Evolutionary conservation across 331 rosid genomes (phyloP), one percentile per base, ranked within the genome.

Genomic region (Pyracantha coccinea): DNA sequence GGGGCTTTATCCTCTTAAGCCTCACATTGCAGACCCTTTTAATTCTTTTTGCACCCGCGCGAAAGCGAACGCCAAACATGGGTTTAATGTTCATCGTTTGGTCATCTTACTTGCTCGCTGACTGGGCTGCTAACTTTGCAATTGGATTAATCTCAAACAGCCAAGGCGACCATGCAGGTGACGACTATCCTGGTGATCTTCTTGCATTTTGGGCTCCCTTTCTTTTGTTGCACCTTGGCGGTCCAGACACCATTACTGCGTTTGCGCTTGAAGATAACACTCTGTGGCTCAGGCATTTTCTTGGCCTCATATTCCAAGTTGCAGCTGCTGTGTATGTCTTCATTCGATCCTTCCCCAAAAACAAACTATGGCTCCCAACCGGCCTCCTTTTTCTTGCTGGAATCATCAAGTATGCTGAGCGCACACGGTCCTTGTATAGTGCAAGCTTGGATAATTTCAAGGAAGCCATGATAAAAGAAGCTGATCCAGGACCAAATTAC

Each of bases 201-300:
- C 72, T 70, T 1, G 87, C 84, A 1, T 82, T 87, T 7, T 87
- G 91, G 91, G 72, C 89, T 53, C 89, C 91, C 21, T 85, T 87
- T 41, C 81, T 87, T 2, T 73, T 87, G 27, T 32, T 87, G n/a
- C 91, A 87, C 62, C 83, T 87, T 8, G 91, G 91, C 23, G 86
- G 91, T 4, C 87, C 89, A 7, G 87, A 85, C 75, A 83, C 91
- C 73, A 85, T 87, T n/a, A 82, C 87, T 21, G 89, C 89, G 9
- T 86, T 85, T 59, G 77, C 92, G 47, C 82, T 83, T 0, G 92
- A 88, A 45, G 90, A 88, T 38, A 86, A 88, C 31, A 86, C 79
- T 21, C 81, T 86, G 21, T 86, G 93, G 93, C 79, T 84, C 6
- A 68, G 93, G 67, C 89, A 89, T 77, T 72, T 89, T 20, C 75